Evolutionary conservation across 148 eudicot genomes (phyloP).

Genomic region (Rhododendron williamsianum): DNA sequence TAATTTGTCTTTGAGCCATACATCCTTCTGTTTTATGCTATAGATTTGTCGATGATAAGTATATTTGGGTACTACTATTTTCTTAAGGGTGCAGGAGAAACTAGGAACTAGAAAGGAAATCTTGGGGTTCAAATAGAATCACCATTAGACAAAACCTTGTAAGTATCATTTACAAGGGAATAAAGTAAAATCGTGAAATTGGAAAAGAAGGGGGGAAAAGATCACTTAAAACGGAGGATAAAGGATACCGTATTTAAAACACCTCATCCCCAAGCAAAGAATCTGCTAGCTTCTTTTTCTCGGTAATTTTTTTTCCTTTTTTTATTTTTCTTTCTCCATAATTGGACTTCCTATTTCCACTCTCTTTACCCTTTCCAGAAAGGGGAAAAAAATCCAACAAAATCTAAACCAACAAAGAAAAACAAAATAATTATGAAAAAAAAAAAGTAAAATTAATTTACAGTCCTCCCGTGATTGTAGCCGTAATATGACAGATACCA

Average conservation of each 20-base stretch:
- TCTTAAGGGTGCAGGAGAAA: not conserved
- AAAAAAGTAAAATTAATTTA: constrained; percentile 26
- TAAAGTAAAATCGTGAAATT: not conserved
- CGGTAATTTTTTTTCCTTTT: not conserved
- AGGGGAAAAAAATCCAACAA: not conserved
- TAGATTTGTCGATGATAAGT: no score
- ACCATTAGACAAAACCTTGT: not conserved
- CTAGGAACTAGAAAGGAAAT: not conserved
- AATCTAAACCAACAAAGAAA: constrained; percentile 16
- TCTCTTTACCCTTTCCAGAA: not conserved
- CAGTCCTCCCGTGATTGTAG: constrained; percentile 44
- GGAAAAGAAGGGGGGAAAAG: not conserved
- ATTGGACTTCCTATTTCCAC: not conserved
- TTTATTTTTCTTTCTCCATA: not conserved
- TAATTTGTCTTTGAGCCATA: no score
- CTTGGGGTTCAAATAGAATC: not conserved
- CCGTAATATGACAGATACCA: constrained; percentile 68
- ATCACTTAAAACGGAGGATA: not conserved
- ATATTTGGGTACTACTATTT: no score
- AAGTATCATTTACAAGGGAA: not conserved
- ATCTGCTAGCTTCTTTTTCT: not conserved
- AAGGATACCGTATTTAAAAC: not conserved
- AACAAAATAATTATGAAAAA: not conserved
- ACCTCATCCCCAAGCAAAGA: constrained; percentile 13
- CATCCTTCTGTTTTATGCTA: no score